Base-by-base conservation (phyloP, 2,329 filamentous ascomycete species). In the Sporothrix pallida region DNA sequence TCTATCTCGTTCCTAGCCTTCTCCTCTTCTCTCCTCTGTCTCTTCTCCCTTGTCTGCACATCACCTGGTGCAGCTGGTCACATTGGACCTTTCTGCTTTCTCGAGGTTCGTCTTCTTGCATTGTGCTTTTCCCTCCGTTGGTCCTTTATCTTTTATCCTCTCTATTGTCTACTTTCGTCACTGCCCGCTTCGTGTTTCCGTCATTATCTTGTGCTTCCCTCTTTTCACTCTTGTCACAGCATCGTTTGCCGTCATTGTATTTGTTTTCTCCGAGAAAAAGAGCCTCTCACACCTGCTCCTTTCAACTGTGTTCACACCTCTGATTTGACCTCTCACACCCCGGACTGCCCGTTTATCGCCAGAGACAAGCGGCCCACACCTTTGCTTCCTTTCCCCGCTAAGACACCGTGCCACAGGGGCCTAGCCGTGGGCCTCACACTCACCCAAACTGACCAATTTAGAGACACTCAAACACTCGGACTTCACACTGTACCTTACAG, bases 331-430 rank as follows among this genome's bases (percentile, higher is more conserved):
- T 37, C 31, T 37, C 46, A 54, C 26, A 44, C 44, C 20, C 46
- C 48, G 52, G 68, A 37, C 68, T 13, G 68, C 12, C 68, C 68
- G n/a, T 70, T 60, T 42, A 26, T 56, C 50, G 48, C 9, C 68
- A 58, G 52, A 72, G 44, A 60, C 63, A 44, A 60, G 60, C 65
- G 44, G 44, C 44, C 65, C 65, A 52, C 44, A 68, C 44, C 65
- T n/a, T 50, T 23, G 31, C 31, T 13, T 37, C 46, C 15, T 68
- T 68, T 46, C 60, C 67, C 42, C 54, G 52, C 54, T 50, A 42
- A 71, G 42, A 71, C 68, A 58, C 37, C 13, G 54, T 58, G 54
- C 54, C 37, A 48, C 68, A 70, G 68, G 50, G 68, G 44, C 63
- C 63, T 50, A 68, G 63, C 63, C 63, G 65, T 20, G 60, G 10